Base-by-base conservation (phyloP, 2,329 filamentous ascomycete genomes). In the Chaetomiaceae sp. region DNA sequence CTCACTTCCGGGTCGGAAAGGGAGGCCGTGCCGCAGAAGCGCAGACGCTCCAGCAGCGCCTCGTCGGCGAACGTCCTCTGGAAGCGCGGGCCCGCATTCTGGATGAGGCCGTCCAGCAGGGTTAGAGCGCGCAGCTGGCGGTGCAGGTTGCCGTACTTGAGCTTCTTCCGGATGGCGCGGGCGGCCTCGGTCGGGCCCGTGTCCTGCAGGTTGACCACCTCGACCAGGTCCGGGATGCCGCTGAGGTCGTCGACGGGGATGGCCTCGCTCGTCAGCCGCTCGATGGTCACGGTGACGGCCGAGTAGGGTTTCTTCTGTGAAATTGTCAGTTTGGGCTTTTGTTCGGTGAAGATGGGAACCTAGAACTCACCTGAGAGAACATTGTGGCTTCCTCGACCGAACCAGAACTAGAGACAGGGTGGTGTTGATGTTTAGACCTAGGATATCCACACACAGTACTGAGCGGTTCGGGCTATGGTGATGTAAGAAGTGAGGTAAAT, bases 91-190 rank as follows among this genome's bases (percentile, higher is more conserved):
- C 92, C 92, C 2, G 91, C 91, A 73, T 99, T 99, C 67, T 96
- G 89, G 56, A 99, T 94, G 36, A 99, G 78, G 38, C 89, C 91
- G 68, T 99, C 94, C 2, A 99, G 81, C 46, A 99, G 85, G 11
- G 88, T 87, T 20, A 99, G 80, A 33, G 94, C 88, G 55, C 94
- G 84, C 31, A 97, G 79, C 71, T 99, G 94, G 46, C 91, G 87
- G 70, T 97, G 92, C n/a, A 89, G 79, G 65, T 84, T 95, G 63
- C 94, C 94, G 71, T 99, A 97, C 75, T 99, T 99, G 79, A 99
- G 82, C 76, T 97, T 97, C 81, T 99, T 99, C 56, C 94, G 84
- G 63, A 99, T 82, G 44, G 94, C 91, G 66, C 94, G 84, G 50
- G 92, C 90, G 55, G 91, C 91, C 75, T 99, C 94, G 12, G 83